phyloP scores from a whole-genome alignment of 2,329 filamentous ascomycete genomes.

The Aspergillus pseudoviridinutans region DNA sequence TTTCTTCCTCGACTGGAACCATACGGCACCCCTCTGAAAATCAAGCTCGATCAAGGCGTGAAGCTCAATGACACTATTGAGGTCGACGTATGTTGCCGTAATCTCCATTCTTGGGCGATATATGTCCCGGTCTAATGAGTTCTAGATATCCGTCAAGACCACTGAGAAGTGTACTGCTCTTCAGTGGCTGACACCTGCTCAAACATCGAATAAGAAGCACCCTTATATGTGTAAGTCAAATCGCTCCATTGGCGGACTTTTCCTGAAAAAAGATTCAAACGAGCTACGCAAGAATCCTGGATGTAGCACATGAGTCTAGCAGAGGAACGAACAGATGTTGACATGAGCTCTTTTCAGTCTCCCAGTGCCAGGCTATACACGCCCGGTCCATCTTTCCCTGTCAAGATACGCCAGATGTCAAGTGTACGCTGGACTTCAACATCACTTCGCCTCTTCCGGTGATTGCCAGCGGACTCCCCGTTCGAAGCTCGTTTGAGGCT shows the following conservation, averaged over 20 bases:
- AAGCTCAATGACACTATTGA: constrained; percentile 46
- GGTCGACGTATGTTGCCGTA: constrained; percentile 40
- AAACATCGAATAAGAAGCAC: constrained; percentile 92
- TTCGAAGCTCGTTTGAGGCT: constrained; percentile 48
- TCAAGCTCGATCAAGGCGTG: constrained; percentile 46
- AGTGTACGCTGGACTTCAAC: constrained; percentile 88
- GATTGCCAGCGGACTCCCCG: constrained; percentile 78
- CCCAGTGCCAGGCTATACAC: constrained; percentile 95
- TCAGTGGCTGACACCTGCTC: constrained; percentile 90
- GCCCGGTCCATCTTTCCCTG: constrained; percentile 91
- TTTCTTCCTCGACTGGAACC: constrained; percentile 67
- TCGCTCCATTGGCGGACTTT: background rate
- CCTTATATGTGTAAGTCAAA: constrained; percentile 73
- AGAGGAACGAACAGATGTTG: background rate
- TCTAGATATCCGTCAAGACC: constrained; percentile 67
- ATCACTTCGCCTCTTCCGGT: constrained; percentile 83
- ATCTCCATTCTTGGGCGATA: background rate
- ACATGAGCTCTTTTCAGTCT: constrained; percentile 49
- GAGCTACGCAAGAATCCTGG: background rate
- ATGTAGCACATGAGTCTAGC: background rate
- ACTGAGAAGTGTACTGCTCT: constrained; percentile 86
- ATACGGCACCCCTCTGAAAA: constrained; percentile 52
- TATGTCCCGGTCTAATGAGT: constrained; percentile 2
- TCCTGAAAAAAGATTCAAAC: constrained; percentile 38
- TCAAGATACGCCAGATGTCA: constrained; percentile 95